Base-by-base conservation (phyloP, 441 rosid genomes). In the Metrosideros polymorpha region DNA sequence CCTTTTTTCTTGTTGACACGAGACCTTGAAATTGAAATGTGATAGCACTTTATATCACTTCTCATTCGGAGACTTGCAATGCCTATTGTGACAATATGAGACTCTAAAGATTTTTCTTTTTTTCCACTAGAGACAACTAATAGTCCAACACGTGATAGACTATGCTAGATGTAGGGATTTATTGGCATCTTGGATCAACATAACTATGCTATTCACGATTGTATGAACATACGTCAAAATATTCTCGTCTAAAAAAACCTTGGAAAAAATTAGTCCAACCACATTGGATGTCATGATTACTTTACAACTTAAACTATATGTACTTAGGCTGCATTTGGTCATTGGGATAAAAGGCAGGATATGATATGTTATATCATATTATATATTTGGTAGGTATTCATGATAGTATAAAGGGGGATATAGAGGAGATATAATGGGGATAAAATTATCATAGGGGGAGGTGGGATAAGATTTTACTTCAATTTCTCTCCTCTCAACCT, bases 31-130 rank as follows among this genome's bases (percentile, higher is more conserved):
- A 1, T 39, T 22, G n/a, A 39, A 71, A 66, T 13, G 43, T 0
- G 22, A 32, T 9, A 2, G 35, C 7, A 9, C 14, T 35, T 8
- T 32, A 30, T 6, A 61, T 61, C 7, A 19, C 27, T 32, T 61
- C 42, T 9, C 2, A 32, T 32, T 0, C 0, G 0, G 0, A 9
- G 9, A 71, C 2, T 71, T 22, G 27, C 12, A 0, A 71, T 10
- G 9, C 10, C 0, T 66, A 66, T 9, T 0, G 0, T 1, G 7
- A 9, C 0, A 0, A 1, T 10, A 39, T 1, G 1, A 0, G 25
- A 39, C 0, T 71, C 0, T 3, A 12, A 22, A 39, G 1, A 19
- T 5, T 5, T 18, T 52, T 52, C 53, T 17, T 17, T 9, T 71
- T 71, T 71, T 22, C 0, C 2, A 3, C 0, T 10, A 10, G 27